Conservation (phyloP, 2,329 filamentous ascomycete genomes). For the Cladosporium colombiae region DNA sequence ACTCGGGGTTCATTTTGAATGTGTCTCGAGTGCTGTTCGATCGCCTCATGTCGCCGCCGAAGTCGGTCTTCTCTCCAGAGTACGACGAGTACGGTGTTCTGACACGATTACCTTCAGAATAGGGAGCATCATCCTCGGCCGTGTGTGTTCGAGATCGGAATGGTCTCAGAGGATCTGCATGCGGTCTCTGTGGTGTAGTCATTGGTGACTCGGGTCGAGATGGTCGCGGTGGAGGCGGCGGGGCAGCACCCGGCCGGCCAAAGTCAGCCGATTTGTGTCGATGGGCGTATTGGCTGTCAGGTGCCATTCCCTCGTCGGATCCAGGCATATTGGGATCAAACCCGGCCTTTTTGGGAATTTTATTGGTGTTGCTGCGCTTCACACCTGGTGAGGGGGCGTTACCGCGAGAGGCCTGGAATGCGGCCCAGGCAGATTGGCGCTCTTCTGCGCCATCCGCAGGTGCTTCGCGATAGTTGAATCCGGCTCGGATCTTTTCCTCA, state of each 20-base stretch:
- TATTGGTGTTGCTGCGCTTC: slow-evolving; percentile 39
- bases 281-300: slow-evolving; percentile 30
- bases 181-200: slow-evolving; percentile 39
- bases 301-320: slow-evolving; percentile 60
- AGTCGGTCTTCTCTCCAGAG: slow-evolving; percentile 59
- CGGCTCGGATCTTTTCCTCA: slow-evolving; percentile 40
- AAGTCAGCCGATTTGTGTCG: slow-evolving; percentile 35
- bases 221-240: slow-evolving; percentile 42
- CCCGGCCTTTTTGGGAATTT: slow-evolving; percentile 54
- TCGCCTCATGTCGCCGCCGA: slow-evolving; percentile 53
- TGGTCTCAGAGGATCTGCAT: slow-evolving; percentile 39
- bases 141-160: slow-evolving; percentile 34
- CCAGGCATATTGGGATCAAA: slow-evolving; percentile 61
- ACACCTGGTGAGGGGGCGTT: slow-evolving; percentile 34
- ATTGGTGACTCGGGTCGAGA: slow-evolving; percentile 32
- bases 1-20: slow-evolving; percentile 31
- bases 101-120: slow-evolving; percentile 49
- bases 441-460: slow-evolving; percentile 26
- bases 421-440: slow-evolving; percentile 41
- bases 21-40: slow-evolving; percentile 55
- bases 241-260: slow-evolving; percentile 26
- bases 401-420: slow-evolving; percentile 31
- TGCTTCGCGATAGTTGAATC: slow-evolving; percentile 34
- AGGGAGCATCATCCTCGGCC: slow-evolving; percentile 39
- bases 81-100: slow-evolving; percentile 57